Conservation (phyloP, 106 monocot genomes). For the Dendrobium nobile region DNA sequence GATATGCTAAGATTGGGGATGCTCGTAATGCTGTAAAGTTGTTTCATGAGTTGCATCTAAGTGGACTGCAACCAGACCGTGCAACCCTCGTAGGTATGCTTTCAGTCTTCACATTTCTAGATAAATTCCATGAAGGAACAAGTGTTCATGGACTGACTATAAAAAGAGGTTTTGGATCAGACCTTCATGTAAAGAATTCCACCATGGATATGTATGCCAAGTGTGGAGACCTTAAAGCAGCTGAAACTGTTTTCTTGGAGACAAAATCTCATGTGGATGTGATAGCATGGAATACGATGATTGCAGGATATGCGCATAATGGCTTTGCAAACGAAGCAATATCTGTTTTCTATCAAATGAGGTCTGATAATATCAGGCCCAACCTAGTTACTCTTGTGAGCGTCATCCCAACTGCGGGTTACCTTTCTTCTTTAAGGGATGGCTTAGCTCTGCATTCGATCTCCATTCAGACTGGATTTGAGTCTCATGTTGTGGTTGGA, state of each 20-base stretch:
- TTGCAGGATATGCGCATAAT: slow-evolving; percentile 61
- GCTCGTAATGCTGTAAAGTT: slow-evolving; percentile 32
- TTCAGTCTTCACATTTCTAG: slow-evolving; percentile 44
- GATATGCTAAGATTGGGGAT: slow-evolving; percentile 59
- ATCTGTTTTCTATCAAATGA: slow-evolving; percentile 38
- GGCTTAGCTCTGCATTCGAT: slow-evolving; percentile 62
- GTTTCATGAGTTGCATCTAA: slow-evolving; percentile 28
- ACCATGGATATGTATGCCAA: slow-evolving; percentile 69
- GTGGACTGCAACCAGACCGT: slow-evolving; percentile 34
- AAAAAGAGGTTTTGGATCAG: slow-evolving; percentile 41
- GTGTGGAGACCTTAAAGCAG: slow-evolving; percentile 34
- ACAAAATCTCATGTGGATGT: slow-evolving; percentile 21
- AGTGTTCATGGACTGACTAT: slow-evolving; percentile 45
- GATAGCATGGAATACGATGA: slow-evolving; percentile 77
- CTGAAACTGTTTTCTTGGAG: slow-evolving; percentile 38
- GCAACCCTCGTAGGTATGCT: slow-evolving; percentile 68
- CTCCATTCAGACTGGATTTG: slow-evolving; percentile 41
- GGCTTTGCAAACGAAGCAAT: slow-evolving; percentile 44
- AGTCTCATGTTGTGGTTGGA: slow-evolving; percentile 28
- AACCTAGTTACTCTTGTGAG: slow-evolving; percentile 54
- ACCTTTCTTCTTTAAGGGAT: slow-evolving; percentile 36
- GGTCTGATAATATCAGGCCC: slow-evolving; percentile 35
- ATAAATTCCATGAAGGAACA: slow-evolving; percentile 18
- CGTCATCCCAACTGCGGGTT: slow-evolving; percentile 50
- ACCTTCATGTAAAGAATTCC: slow-evolving; percentile 69